Evolutionary conservation across 495 filamentous ascomycete species (phyloP).

Genomic region (Xylaria nigripes): DNA sequence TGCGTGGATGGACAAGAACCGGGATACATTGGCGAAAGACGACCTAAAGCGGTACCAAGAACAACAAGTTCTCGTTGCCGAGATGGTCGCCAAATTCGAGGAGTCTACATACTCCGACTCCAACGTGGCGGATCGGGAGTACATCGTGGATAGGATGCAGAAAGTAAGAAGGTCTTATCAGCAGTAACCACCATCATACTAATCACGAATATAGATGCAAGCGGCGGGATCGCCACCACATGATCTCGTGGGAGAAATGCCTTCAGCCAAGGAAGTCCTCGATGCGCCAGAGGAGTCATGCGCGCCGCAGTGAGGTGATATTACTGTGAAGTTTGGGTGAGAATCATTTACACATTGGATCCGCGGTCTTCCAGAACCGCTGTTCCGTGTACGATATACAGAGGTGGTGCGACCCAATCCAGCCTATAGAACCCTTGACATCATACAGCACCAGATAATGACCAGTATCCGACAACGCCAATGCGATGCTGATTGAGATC

Average conservation of each 20-base stretch:
- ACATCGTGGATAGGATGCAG: constrained; percentile 95
- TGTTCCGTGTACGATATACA: constrained; percentile 9
- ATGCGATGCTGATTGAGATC: neutral
- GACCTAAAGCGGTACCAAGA: constrained; percentile 73
- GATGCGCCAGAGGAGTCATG: constrained; percentile 63
- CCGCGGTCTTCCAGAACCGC: constrained; percentile 11
- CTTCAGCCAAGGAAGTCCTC: constrained; percentile 62
- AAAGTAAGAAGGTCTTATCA: constrained; percentile 52
- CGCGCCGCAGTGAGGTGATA: constrained; percentile 53
- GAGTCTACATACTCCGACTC: constrained; percentile 67
- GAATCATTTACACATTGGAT: constrained; percentile 17
- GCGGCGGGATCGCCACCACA: constrained; percentile 78
- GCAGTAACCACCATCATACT: constrained; percentile 13
- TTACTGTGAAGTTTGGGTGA: constrained; percentile 5
- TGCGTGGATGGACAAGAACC: constrained; percentile 75
- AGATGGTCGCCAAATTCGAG: constrained; percentile 88
- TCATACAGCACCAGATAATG: constrained; percentile 15
- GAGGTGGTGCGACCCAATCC: constrained; percentile 9
- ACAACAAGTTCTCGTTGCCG: constrained; percentile 71
- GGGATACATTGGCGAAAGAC: constrained; percentile 49
- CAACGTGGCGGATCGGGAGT: constrained; percentile 74
- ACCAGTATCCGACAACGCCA: constrained; percentile 8
- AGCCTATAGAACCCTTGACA: constrained; percentile 16
- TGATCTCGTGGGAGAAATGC: constrained; percentile 86
- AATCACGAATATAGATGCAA: constrained; percentile 66